Conservation (phyloP, 805 yeast species). For the Priceomyces medius region DNA sequence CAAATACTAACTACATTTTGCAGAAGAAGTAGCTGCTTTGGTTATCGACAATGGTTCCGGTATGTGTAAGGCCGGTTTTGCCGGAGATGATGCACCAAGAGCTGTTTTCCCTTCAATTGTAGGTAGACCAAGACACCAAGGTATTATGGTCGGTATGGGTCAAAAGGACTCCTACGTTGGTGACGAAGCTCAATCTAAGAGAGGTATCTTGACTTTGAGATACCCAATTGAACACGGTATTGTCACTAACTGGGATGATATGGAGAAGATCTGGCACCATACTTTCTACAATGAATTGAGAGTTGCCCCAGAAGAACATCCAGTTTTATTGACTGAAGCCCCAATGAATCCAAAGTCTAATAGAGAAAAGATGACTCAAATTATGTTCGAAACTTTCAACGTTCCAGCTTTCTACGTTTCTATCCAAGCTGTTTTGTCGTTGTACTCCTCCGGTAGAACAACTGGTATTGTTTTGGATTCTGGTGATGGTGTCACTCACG, state of each 20-base stretch:
- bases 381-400: constrained; percentile 98
- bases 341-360: constrained; percentile 99
- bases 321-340: constrained; percentile 98
- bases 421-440: constrained; percentile 96
- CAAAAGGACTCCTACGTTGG: constrained; percentile 99
- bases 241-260: constrained; percentile 78
- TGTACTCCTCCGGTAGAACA: constrained; percentile 99
- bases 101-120: constrained; percentile 99
- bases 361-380: constrained; percentile 99
- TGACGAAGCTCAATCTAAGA: constrained; percentile 99
- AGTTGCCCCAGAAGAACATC: constrained; percentile 99
- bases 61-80: constrained; percentile 99
- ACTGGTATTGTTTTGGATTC: constrained; percentile 99
- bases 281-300: constrained; percentile 99
- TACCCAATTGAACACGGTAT: constrained; percentile 98
- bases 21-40: constrained; percentile 53
- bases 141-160: constrained; percentile 99
- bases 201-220: constrained; percentile 98
- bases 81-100: constrained; percentile 99
- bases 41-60: constrained; percentile 99
- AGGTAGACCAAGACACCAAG: constrained; percentile 99
- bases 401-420: constrained; percentile 99
- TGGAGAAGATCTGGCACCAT: constrained; percentile 99
- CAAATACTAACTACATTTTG: constrained; percentile 19
- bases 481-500: constrained; percentile 99